phyloP scores from a whole-genome alignment of 2,329 filamentous ascomycete genomes.

The Cytospora chrysosperma region DNA sequence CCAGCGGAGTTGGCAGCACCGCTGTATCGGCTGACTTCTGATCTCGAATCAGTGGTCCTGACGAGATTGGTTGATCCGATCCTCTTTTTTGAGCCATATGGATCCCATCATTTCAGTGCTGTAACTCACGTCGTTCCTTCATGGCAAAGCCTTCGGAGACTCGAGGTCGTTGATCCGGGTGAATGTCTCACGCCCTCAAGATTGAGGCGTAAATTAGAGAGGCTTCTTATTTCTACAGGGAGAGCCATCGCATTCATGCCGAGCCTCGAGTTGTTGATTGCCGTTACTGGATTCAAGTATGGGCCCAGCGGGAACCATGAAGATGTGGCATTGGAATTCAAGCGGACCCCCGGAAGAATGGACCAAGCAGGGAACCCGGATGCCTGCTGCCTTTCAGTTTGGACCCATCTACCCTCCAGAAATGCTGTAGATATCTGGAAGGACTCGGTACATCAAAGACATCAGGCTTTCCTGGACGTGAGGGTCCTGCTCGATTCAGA shows the following conservation, averaged over 20 bases:
- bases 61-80: not conserved
- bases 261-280: not conserved
- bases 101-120: no score
- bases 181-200: no score
- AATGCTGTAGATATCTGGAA: not conserved
- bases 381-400: not conserved
- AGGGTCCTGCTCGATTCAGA: not conserved
- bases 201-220: not conserved
- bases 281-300: no score
- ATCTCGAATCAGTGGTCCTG: not conserved
- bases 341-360: not conserved
- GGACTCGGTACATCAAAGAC: not conserved
- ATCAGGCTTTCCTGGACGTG: not conserved
- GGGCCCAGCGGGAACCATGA: no score
- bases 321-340: not conserved
- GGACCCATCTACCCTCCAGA: not conserved
- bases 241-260: not conserved
- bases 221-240: not conserved
- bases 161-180: accelerated
- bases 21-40: not conserved
- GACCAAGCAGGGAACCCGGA: not conserved
- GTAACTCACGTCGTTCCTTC: no score
- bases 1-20: not conserved
- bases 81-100: no score
- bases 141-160: not conserved